phyloP scores from a whole-genome alignment of 306 rosid genomes.

The Vicia villosa region DNA sequence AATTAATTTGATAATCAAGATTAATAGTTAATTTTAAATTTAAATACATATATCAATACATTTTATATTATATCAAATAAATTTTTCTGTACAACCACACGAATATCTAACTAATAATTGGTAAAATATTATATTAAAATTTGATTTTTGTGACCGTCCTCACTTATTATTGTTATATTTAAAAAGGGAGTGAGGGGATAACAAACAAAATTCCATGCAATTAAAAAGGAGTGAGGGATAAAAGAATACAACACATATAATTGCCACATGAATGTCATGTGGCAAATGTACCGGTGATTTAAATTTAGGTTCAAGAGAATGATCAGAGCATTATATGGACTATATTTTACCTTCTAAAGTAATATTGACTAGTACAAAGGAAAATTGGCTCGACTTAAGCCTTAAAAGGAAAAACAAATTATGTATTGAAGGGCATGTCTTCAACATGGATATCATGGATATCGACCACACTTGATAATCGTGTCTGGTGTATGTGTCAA shows the following conservation, averaged over 20 bases:
- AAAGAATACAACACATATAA: not conserved
- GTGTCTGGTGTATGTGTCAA: not conserved
- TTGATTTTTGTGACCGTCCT: too few species aligned
- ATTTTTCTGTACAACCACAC: too few species aligned
- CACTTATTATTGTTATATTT: too few species aligned
- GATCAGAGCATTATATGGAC: conserved; percentile 12
- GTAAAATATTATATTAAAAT: too few species aligned
- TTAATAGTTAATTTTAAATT: too few species aligned
- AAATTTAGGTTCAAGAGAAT: not conserved
- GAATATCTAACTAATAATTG: too few species aligned
- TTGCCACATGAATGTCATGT: not conserved
- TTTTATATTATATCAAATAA: too few species aligned
- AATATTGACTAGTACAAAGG: not conserved
- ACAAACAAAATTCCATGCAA: too few species aligned
- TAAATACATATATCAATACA: too few species aligned
- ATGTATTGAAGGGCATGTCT: not conserved
- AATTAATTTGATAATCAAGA: too few species aligned
- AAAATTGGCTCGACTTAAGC: conserved; percentile 46
- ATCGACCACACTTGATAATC: not conserved
- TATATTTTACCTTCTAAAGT: not conserved
- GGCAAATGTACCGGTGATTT: not conserved
- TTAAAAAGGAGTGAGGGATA: too few species aligned
- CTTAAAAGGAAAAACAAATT: not conserved
- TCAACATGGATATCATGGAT: not conserved
- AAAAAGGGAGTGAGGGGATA: too few species aligned